These are phyloP conservation scores for Rauvolfia tetraphylla DNA, from an alignment of 257 asterid genomes.

Conservation along the genomic window DNA sequence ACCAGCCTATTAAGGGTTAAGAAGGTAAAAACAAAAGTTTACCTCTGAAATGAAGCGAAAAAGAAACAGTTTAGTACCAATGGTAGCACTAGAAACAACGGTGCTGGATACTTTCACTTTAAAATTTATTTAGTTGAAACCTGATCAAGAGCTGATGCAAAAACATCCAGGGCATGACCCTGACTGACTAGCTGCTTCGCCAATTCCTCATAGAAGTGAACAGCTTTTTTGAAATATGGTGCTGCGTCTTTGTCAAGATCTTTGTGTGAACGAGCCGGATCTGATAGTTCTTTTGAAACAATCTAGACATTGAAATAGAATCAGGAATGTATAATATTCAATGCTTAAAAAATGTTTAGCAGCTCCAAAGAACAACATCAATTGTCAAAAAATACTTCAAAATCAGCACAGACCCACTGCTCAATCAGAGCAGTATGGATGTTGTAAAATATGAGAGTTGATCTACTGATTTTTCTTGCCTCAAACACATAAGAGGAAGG, in stretches of 20 bases:
- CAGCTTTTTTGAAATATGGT: constrained; percentile 79
- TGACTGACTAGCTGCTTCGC: constrained; percentile 81
- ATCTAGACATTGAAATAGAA: constrained; percentile 48
- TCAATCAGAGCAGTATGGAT: neutral
- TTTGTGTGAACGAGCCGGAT: constrained; percentile 96
- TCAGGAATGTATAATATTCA: neutral
- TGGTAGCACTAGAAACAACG: neutral
- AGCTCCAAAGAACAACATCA: neutral
- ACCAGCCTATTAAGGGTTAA: neutral
- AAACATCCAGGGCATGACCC: constrained; percentile 91
- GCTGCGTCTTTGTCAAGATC: constrained; percentile 98
- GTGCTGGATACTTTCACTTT: neutral
- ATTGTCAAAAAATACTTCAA: neutral
- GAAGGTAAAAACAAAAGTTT: neutral
- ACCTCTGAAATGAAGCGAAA: neutral
- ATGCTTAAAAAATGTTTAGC: neutral
- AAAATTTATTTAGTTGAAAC: constrained; percentile 27
- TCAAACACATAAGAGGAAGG: too few species aligned
- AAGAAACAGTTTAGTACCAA: neutral
- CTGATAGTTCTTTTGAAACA: constrained; percentile 89
- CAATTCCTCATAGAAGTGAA: constrained; percentile 79
- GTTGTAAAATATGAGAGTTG: neutral
- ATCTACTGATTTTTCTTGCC: too few species aligned
- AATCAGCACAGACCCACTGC: neutral
- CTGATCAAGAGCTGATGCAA: constrained; percentile 99